Base-by-base conservation (phyloP, 2,329 filamentous ascomycete species). In the Rutstroemia sp. region DNA sequence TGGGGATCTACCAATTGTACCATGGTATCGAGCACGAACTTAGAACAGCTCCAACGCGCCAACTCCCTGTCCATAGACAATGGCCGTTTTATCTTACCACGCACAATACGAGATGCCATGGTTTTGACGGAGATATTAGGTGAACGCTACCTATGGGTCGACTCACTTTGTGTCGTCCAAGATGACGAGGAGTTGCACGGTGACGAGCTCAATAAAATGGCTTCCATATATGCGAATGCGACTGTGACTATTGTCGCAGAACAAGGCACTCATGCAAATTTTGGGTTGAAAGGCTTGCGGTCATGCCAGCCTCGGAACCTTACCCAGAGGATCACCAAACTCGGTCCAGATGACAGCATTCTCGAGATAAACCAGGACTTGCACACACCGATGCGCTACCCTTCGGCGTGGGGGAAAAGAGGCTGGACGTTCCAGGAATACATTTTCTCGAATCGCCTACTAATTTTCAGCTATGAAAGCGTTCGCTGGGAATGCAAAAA, bases 181-280 rank as follows among this genome's bases (percentile, higher is more conserved):
- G 60, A 62, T 51, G 54, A 62, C 30, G 47, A 53, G 9, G 19
- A 34, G 12, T 48, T 38, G 14, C 57, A 45, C 19, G 6, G 61
- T 34, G 54, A 52, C 39, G 54, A 67, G 27, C 62, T 69, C 39
- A 56, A 60, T 25, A 59, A 59, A n/a, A 62, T 70, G 45, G 61
- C 60, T 23, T 61, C 61, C 14, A 55, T 65, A 30, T 66, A 61
- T 50, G 61, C 62, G 3, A 56, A 57, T n/a, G 49, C 58, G n/a
- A 52, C 58, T 14, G 55, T 64, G 14, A 63, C 63, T 7, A 57
- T 64, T 44, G 57, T 66, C 23, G 65, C 63, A n/a, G 52, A 41
- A 5, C 61, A 63, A 52, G 63, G 64, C n/a, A 48, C 48, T 9
- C 59, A 67, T 63, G 49, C 61, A 56, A 14, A 61, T 55, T 52